Conservation (phyloP, 2,329 filamentous ascomycete genomes). For the Penicillium sp. region DNA sequence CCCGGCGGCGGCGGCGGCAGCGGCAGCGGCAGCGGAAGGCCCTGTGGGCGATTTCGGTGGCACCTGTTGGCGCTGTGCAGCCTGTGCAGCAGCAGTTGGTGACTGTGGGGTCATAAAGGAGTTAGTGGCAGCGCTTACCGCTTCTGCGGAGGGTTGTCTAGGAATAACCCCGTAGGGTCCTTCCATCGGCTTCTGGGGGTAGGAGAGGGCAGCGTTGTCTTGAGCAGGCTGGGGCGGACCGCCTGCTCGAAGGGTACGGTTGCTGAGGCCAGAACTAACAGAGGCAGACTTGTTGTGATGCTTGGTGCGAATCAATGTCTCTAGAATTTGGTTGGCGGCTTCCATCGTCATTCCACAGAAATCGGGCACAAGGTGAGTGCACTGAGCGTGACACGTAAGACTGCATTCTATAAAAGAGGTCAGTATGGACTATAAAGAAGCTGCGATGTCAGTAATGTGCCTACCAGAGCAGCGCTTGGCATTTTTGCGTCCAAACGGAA, state of each 20-base stretch:
- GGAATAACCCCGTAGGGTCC: conserved; percentile 38
- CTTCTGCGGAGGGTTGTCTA: conserved; percentile 42
- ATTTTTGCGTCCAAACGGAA: conserved; percentile 93
- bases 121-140: conserved; percentile 44
- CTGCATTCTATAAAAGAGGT: conserved; percentile 66
- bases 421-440: conserved; percentile 11
- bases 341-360: conserved; percentile 99
- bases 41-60: conserved; percentile 50
- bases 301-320: conserved; percentile 79
- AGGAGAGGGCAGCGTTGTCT: conserved; percentile 40
- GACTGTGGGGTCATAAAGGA: conserved; percentile 50
- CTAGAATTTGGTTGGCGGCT: conserved; percentile 87
- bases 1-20: conserved; percentile 50
- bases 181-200: conserved; percentile 39
- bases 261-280: conserved; percentile 57
- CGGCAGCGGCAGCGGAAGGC: conserved; percentile 49
- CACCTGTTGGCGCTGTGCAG: conserved; percentile 46
- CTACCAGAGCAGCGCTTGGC: conserved; percentile 85
- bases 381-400: conserved; percentile 86
- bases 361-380: conserved; percentile 92
- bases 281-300: conserved; percentile 61
- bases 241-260: conserved; percentile 63
- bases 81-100: conserved; percentile 32
- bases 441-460: not conserved
- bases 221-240: conserved; percentile 45